These are phyloP conservation scores for Talaromyces ruber DNA, from an alignment of 495 filamentous ascomycete genomes.

Conservation along the genomic window DNA sequence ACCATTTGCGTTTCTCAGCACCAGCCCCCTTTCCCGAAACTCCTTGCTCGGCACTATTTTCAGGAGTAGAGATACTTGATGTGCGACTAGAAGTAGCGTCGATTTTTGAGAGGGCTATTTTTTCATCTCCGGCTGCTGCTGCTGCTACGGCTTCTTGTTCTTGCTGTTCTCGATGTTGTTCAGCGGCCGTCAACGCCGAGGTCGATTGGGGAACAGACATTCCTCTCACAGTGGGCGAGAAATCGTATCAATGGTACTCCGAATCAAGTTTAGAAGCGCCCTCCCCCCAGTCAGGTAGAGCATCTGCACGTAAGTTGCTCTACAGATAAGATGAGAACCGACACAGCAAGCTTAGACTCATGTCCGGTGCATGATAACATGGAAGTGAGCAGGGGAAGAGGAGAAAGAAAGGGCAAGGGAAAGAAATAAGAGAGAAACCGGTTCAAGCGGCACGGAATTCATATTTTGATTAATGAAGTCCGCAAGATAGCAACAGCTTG, in stretches of 20 bases:
- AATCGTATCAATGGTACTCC: background rate
- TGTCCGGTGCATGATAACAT: background rate
- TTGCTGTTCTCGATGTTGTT: background rate
- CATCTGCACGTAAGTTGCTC: background rate
- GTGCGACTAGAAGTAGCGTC: background rate
- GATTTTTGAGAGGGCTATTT: background rate
- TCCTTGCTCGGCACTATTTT: background rate
- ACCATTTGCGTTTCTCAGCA: constrained; percentile 15
- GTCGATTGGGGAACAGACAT: background rate
- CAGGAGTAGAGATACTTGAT: background rate
- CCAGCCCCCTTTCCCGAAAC: background rate
- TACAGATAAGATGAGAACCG: background rate
- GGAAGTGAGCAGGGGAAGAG: background rate
- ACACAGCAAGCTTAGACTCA: background rate
- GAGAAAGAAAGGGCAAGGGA: background rate
- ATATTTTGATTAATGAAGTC: background rate
- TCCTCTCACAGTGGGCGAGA: background rate
- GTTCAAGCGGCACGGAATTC: background rate
- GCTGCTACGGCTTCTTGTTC: background rate
- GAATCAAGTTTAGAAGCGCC: background rate
- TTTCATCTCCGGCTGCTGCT: background rate
- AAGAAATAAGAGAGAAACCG: background rate
- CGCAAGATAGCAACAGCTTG: background rate
- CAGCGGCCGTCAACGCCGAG: background rate
- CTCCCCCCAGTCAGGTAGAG: background rate